Base-by-base conservation (phyloP, 2,329 filamentous ascomycete genomes). In the Arthroderma sp. region DNA sequence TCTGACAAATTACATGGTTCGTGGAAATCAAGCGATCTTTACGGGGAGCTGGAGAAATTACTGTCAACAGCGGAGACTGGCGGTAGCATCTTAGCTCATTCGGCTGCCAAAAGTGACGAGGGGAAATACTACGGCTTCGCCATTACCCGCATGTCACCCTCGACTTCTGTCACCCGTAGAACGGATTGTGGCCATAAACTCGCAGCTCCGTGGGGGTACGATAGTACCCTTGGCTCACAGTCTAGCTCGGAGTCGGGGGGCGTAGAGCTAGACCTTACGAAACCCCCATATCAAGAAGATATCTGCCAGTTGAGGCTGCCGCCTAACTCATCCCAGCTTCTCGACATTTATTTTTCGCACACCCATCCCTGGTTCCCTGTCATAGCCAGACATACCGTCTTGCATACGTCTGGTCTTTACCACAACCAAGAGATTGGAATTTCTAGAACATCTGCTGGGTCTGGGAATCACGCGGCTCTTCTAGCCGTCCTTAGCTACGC, bases 331-430 rank as follows among this genome's bases (percentile, higher is more conserved):
- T 73, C 73, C 56, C 63, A 65, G 10, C 58, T 77, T 5, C 59
- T 78, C 32, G 73, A 78, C 52, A 63, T 71, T 7, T 78, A 77
- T 51, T 77, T 77, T 50, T 68, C 73, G 0, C 70, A 71, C 45
- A 76, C 72, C 0, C 73, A 78, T 51, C 69, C 68, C 28, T 79
- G 75, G 75, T 68, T 79, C 29, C 75, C 75, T 0, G 69, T 78
- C n/a, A 65, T 72, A 28, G 71, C 75, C 40, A 77, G 75, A 54
- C 71, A 77, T 50, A 70, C 72, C 45, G 66, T 77, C 6, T 59
- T 77, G 10, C 72, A 72, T 46, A 64, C 70, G 3, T 73, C 71
- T n/a, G 78, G 77, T 53, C 65, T 69, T 5, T 76, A 75, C 53
- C 68, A 70, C 38, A 61, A 65, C 6, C 53, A 65, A 6, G 66